phyloP scores from a whole-genome alignment of 306 rosid genomes.

The Lathyrus sativus region DNA sequence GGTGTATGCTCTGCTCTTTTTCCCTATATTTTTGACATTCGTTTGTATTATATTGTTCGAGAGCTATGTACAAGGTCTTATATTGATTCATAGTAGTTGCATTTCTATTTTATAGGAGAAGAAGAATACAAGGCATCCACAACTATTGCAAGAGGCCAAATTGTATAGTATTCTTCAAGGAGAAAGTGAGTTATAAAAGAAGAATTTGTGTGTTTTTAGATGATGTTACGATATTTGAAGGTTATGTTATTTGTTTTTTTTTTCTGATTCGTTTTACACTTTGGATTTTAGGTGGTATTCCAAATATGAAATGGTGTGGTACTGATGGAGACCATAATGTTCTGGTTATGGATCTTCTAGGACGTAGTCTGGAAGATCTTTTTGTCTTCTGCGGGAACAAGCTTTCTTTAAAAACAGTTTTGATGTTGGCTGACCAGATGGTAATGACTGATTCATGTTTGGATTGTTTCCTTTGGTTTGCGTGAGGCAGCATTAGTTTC shows the following conservation, averaged over 20 bases:
- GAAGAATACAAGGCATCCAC: constrained; percentile 69
- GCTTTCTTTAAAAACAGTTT: constrained; percentile 81
- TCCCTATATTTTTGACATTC: not conserved
- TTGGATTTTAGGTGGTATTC: constrained; percentile 71
- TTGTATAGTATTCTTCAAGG: constrained; percentile 61
- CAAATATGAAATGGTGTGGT: constrained; percentile 84
- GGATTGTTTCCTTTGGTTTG: constrained; percentile 25
- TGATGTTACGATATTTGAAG: not conserved
- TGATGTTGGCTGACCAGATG: constrained; percentile 96
- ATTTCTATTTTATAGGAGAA: constrained; percentile 50
- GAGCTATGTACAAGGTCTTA: constrained; percentile 5
- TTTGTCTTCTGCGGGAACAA: constrained; percentile 87
- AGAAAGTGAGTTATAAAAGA: constrained; percentile 59
- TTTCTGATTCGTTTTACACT: constrained; percentile 28
- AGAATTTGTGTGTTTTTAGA: constrained; percentile 21
- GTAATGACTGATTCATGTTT: constrained; percentile 46
- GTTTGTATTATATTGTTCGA: constrained; percentile 6
- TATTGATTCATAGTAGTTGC: constrained; percentile 8
- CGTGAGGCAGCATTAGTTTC: constrained; percentile 26
- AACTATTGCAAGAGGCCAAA: constrained; percentile 70
- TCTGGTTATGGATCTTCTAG: constrained; percentile 83
- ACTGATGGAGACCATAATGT: constrained; percentile 79
- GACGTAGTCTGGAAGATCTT: constrained; percentile 96
- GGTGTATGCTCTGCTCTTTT: constrained; percentile 1
- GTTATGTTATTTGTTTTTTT: not conserved